phyloP scores from a whole-genome alignment of 2,329 filamentous ascomycete genomes.

The Aspergillus uvarum region DNA sequence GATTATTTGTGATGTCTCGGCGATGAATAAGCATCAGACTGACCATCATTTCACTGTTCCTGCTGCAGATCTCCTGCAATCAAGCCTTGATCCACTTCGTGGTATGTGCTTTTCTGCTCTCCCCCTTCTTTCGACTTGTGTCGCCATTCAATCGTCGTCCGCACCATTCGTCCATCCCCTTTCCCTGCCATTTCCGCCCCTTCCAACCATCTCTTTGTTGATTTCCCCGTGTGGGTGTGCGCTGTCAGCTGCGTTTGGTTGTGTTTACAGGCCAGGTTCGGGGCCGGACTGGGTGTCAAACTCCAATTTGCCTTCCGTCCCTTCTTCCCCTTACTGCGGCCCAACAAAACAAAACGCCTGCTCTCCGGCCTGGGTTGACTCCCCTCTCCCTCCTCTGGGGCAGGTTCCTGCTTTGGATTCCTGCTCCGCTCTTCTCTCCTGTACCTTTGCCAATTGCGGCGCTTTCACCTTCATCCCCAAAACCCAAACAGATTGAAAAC shows the following conservation, averaged over 20 bases:
- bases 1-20: slow-evolving; percentile 21
- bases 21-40: slow-evolving; percentile 23
- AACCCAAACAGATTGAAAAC: slow-evolving; percentile 1
- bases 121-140: neutral
- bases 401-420: neutral
- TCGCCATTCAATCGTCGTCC: neutral
- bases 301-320: neutral
- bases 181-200: neutral
- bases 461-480: neutral
- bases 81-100: slow-evolving; percentile 24
- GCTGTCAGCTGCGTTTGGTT: neutral
- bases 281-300: neutral
- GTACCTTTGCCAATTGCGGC: slow-evolving; percentile 9
- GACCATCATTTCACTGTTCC: slow-evolving; percentile 15
- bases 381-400: neutral
- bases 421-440: slow-evolving; percentile 6
- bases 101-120: slow-evolving; percentile 25
- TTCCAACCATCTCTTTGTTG: neutral
- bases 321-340: slow-evolving; percentile 4
- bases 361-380: neutral
- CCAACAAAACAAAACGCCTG: neutral
- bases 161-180: neutral
- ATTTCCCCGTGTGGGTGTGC: neutral
- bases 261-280: neutral
- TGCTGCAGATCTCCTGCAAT: slow-evolving; percentile 28